Evolutionary conservation across 257 asterid species (phyloP).

Genomic region (Solanum infundibuliforme): DNA sequence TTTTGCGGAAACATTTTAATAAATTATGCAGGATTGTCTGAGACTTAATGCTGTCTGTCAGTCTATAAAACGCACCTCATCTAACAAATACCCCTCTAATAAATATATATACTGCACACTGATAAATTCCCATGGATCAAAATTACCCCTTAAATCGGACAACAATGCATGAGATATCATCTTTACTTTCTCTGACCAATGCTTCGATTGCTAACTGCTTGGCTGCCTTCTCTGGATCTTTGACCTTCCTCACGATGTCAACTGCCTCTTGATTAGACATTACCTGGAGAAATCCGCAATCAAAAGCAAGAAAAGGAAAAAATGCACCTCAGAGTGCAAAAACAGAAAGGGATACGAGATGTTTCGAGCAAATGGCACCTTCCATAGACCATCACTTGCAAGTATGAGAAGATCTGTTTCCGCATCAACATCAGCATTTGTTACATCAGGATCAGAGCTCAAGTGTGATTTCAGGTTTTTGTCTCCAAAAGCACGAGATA

Average conservation of each 20-base stretch:
- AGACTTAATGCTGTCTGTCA: constrained; percentile 7
- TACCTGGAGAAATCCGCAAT: constrained; percentile 34
- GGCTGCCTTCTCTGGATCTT: constrained; percentile 85
- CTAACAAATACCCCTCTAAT: constrained; percentile 7
- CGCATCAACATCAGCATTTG: constrained; percentile 36
- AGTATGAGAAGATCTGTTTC: constrained; percentile 70
- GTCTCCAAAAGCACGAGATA: constrained; percentile 91
- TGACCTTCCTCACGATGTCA: constrained; percentile 60
- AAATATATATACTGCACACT: constrained; percentile 20
- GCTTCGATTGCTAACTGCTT: constrained; percentile 67
- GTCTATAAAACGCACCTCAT: constrained; percentile 6
- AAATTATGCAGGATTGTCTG: constrained; percentile 3
- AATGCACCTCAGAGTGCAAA: background rate
- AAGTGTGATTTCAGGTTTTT: constrained; percentile 76
- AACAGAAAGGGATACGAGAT: background rate
- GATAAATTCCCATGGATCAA: background rate
- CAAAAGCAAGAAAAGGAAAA: background rate
- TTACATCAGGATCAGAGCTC: constrained; percentile 72
- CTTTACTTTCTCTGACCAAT: constrained; percentile 73
- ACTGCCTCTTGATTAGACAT: constrained; percentile 92
- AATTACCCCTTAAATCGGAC: constrained; percentile 48
- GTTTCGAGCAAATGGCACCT: constrained; percentile 25
- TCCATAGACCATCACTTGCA: constrained; percentile 95
- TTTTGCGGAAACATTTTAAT: background rate
- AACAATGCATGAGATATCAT: constrained; percentile 85